These are phyloP conservation scores for Aspergillus phoenicis DNA, from an alignment of 2,329 filamentous ascomycete species.

Conservation along the genomic window DNA sequence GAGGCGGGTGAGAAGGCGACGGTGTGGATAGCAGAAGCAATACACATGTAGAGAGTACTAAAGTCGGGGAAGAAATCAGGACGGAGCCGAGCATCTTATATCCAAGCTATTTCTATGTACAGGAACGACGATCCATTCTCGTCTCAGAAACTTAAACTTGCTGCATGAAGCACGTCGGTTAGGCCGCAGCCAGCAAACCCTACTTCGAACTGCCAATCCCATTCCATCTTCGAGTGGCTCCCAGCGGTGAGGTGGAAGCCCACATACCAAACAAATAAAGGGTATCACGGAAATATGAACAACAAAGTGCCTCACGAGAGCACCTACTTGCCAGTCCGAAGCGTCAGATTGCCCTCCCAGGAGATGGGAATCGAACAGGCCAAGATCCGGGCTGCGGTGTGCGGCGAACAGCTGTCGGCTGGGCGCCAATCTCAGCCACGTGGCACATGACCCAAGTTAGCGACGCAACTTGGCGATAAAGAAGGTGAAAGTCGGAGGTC, in stretches of 20 bases:
- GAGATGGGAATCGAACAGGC: neutral
- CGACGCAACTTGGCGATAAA: conserved; percentile 16
- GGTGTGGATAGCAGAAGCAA: neutral
- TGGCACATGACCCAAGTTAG: conserved; percentile 15
- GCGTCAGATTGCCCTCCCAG: neutral
- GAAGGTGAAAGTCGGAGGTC: neutral
- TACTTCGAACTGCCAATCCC: conserved; percentile 6
- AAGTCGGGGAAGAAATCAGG: neutral
- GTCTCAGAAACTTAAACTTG: conserved; percentile 1
- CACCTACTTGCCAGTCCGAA: neutral
- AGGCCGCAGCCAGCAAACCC: conserved; percentile 12
- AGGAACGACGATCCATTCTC: conserved; percentile 1
- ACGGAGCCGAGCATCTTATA: conserved; percentile 1
- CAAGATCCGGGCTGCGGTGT: conserved; percentile 10
- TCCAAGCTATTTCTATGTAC: conserved; percentile 12
- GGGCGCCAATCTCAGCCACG: conserved; percentile 18
- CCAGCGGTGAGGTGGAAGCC: conserved; percentile 14
- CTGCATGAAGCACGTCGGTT: conserved; percentile 7
- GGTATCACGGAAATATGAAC: conserved; percentile 15
- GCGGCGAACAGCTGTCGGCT: conserved; percentile 12
- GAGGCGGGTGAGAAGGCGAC: neutral
- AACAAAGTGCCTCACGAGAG: conserved; percentile 11
- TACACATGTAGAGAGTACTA: neutral
- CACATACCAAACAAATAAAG: conserved; percentile 15
- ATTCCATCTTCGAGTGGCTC: conserved; percentile 1